A percentile compares a stretch with the other conserved stretches of the same genome.
phyloP scores from a whole-genome alignment of 2,329 filamentous ascomycete genomes.

The Trichoderma endophyticum region DNA sequence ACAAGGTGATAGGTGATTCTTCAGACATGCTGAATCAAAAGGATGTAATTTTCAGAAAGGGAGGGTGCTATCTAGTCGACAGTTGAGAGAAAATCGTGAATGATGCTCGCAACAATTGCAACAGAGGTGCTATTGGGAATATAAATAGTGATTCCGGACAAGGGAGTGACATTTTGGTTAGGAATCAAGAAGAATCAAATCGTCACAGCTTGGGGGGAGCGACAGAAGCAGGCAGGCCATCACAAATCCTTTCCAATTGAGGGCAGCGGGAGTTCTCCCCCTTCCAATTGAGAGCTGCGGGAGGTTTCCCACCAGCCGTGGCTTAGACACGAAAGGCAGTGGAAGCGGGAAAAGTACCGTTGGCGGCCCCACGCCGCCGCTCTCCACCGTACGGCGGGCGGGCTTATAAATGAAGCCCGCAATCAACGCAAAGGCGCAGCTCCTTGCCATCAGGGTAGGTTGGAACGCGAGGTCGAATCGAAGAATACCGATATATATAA shows the following conservation, averaged over 20 bases:
- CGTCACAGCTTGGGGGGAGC: background rate
- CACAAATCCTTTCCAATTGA: background rate
- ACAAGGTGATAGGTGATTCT: background rate
- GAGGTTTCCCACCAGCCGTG: background rate
- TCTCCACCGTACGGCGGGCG: background rate
- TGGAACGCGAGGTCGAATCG: background rate
- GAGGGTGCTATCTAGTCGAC: too few relatives aligned
- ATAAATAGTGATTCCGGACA: background rate
- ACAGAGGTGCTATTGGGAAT: background rate
- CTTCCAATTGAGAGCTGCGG: background rate
- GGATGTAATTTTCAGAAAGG: fast-evolving
- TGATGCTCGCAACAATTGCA: background rate
- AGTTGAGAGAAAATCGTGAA: background rate
- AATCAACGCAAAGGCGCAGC: background rate
- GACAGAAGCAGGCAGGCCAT: background rate
- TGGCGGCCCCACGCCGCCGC: background rate
- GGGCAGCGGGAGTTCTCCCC: background rate
- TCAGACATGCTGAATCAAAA: background rate
- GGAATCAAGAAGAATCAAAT: background rate
- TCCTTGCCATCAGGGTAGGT: background rate
- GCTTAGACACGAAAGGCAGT: background rate
- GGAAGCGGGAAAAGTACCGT: background rate
- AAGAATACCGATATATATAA: background rate
- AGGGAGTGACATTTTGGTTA: background rate
- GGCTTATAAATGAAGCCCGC: background rate